These are phyloP conservation scores for Taphrina wiesneri DNA, from an alignment of 1,139 yeast genomes.

Conservation along the genomic window DNA sequence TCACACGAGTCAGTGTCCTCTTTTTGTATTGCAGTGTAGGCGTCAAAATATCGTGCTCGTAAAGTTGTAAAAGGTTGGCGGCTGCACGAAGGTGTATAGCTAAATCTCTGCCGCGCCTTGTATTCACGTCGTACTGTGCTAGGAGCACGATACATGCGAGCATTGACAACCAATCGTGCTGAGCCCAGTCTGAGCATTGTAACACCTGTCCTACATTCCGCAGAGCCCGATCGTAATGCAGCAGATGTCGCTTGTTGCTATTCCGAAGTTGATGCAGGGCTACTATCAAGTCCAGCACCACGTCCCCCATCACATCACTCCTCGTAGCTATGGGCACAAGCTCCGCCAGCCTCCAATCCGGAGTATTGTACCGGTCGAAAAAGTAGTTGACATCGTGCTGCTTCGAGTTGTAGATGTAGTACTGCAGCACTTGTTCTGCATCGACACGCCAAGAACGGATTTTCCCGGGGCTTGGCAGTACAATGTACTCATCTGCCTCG, in stretches of 20 bases:
- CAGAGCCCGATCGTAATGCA: slow-evolving; percentile 1
- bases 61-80: neutral
- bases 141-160: slow-evolving; percentile 5
- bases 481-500: neutral
- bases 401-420: neutral
- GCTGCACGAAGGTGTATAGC: slow-evolving; percentile 9
- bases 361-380: neutral
- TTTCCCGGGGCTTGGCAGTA: neutral
- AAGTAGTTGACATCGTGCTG: slow-evolving; percentile 7
- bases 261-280: neutral
- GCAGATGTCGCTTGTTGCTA: neutral
- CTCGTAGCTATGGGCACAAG: neutral
- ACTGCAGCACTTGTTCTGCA: neutral
- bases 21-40: neutral
- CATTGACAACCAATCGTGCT: neutral
- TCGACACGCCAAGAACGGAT: neutral
- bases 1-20: neutral
- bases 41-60: neutral
- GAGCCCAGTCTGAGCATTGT: neutral
- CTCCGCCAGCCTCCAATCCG: slow-evolving; percentile 2
- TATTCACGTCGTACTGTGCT: slow-evolving; percentile 8
- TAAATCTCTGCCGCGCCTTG: neutral
- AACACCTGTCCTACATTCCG: neutral
- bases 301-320: neutral
- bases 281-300: neutral